Percentiles rank a stretch among this genome's conserved stretches.
Conservation (phyloP, 306 rosid species). For the Purshia tridentata region DNA sequence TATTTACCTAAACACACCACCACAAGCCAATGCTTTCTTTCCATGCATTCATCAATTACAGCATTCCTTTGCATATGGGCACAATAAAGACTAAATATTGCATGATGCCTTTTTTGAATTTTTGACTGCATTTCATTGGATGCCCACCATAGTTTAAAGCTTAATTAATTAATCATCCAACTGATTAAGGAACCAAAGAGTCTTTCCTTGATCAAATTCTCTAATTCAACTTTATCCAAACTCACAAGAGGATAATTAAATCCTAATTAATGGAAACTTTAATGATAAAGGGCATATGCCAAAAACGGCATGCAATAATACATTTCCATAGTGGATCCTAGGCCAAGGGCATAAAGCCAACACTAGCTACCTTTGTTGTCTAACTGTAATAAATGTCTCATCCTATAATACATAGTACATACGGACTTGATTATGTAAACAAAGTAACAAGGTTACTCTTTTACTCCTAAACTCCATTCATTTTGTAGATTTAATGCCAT, state of each 20-base stretch:
- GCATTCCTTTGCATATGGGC: not conserved
- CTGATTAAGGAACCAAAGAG: not conserved
- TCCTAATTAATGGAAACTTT: not conserved
- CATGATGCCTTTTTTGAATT: not conserved
- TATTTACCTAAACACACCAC: conserved; percentile 21
- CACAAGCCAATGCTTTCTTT: conserved; percentile 1
- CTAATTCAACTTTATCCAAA: not conserved
- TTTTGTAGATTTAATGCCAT: too few species aligned
- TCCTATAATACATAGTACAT: not conserved
- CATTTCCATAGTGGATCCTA: not conserved
- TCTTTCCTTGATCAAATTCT: not conserved
- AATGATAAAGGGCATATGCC: not conserved
- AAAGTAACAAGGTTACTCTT: too few species aligned
- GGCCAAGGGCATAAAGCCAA: not conserved
- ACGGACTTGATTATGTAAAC: too few species aligned
- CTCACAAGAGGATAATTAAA: not conserved
- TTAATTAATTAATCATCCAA: conserved; percentile 1
- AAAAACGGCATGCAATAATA: not conserved
- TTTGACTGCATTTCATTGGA: conserved; percentile 11
- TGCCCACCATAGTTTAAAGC: not conserved
- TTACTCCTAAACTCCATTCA: too few species aligned
- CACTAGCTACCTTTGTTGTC: not conserved
- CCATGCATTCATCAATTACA: conserved; percentile 5
- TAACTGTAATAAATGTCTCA: not conserved
- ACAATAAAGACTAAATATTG: not conserved